Evolutionary conservation across 2,329 filamentous ascomycete species (phyloP), one percentile per base, ranked within the genome.

Genomic region (Chrysosporium queenslandicum): DNA sequence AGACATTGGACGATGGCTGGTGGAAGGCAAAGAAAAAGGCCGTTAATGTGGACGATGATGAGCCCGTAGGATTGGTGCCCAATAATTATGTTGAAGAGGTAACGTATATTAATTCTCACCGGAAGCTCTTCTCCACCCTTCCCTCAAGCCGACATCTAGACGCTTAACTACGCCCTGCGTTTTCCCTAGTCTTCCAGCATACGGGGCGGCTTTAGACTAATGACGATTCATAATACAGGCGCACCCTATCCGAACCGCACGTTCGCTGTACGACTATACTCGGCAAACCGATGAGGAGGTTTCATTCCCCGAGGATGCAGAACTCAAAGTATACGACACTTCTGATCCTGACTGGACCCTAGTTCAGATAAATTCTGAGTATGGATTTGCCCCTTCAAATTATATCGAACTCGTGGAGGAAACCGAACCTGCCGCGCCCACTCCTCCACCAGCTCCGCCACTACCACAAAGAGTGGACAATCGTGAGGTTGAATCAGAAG

Each of bases 261-360:
- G 85, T 68, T 87, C 92, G n/a, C 79, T 97, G n/a, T 98, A 91
- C 74, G 92, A 98, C 68, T 98, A 98, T 68, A 87, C 87, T 47
- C 82, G 91, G 61, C 92, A 98, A 72, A 98, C 92, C 21, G 92
- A 98, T 65, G 92, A 98, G 70, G 92, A 98, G 71, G 77, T 98
- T 8, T 97, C 91, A 21, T 97, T 98, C 66, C 80, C 87, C 46
- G 92, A 98, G 73, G 90, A 95, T 65, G 83, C 85, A 37, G 71
- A 81, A 41, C 77, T 98, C 46, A 76, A 86, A 55, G 86, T 98
- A 45, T 97, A 87, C 71, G 92, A 98, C 68, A 83, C 78, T 8
- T 85, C 88, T 4, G 92, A 98, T 68, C 87, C 88, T 12, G 92
- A 98, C 70, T 98, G 92, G 92, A 95, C 92, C 57, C 74, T 98